These are phyloP conservation scores for Ceratorhiza oryzae-sativae DNA, from an alignment of 1,284 basidiomycete species.

Conservation along the genomic window DNA sequence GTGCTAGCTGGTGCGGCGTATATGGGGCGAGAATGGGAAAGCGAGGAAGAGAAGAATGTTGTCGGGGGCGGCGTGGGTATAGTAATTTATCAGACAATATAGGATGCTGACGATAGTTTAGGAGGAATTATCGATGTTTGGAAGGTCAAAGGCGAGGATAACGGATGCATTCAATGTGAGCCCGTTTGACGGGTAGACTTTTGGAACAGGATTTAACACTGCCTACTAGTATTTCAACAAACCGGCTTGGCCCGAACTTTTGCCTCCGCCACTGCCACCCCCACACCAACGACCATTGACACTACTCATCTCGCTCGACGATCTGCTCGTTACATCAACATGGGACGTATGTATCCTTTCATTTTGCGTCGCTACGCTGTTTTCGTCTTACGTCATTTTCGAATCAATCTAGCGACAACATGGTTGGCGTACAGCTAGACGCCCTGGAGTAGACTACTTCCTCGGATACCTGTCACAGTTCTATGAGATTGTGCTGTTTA, in stretches of 20 bases:
- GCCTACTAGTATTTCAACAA: slow-evolving; percentile 82
- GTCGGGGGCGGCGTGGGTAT: slow-evolving; percentile 24
- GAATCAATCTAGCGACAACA: slow-evolving; percentile 66
- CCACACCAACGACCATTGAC: slow-evolving; percentile 93
- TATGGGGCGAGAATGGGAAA: slow-evolving; percentile 69
- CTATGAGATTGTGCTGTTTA: slow-evolving; percentile 98
- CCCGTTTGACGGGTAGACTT: slow-evolving; percentile 50
- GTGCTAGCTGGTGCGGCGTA: slow-evolving; percentile 62
- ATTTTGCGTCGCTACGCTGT: background rate
- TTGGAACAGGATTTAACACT: background rate
- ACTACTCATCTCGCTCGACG: slow-evolving; percentile 89
- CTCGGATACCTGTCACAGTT: slow-evolving; percentile 96
- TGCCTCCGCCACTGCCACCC: slow-evolving; percentile 86
- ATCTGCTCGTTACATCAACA: slow-evolving; percentile 87
- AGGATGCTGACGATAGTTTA: slow-evolving; percentile 2
- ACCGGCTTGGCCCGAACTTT: slow-evolving; percentile 89
- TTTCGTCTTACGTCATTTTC: slow-evolving; percentile 6
- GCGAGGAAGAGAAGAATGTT: slow-evolving; percentile 56
- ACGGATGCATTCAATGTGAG: slow-evolving; percentile 41
- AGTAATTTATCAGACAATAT: background rate
- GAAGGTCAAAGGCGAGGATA: slow-evolving; percentile 42
- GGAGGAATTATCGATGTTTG: slow-evolving; percentile 30
- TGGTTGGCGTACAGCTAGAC: slow-evolving; percentile 91
- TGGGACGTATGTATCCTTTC: slow-evolving; percentile 81
- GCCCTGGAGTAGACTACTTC: slow-evolving; percentile 98